Base-by-base conservation (phyloP, 176 grass and related monocot species). In the Aegilops bicornis region DNA sequence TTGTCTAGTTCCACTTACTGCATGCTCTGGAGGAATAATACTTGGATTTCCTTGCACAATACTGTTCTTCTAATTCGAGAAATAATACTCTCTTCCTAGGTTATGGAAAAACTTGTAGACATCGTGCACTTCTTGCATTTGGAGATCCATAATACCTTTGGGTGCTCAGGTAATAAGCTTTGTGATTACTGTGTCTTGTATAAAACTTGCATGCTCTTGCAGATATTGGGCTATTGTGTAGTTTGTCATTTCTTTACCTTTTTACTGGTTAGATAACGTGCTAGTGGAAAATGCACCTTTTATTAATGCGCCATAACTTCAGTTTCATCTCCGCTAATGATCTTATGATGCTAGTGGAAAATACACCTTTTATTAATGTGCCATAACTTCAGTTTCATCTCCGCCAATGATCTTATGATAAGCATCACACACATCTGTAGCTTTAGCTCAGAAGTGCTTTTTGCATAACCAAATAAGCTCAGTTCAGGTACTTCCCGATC, bases 121-220 rank as follows among this genome's bases (percentile, higher is more conserved):
- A 94, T 94, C 86, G 97, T 99, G 58, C 94, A 99, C 82, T 96
- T 92, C 80, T 94, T 99, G 78, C 93, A 96, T 92, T 85, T 96
- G 87, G 90, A 96, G 85, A 99, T 99, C 60, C 84, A 91, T 73
- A 85, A 83, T 76, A 79, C 90, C 70, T 96, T 99, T 88, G 92
- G 94, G 50, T 77, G 47, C 61, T 77, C 92, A 92, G 94, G 97
- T 99, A 94, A 68, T 84, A 84, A 84, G 84, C 29, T 87, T 86
- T 86, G 56, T 30, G 58, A 81, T 69, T 69, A 39, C 42, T 14
- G 72, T 84, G 66, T 84, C 47, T 78, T 69, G 12, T 80, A 63
- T 85, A 50, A 39, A 42, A 24, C 2, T n/a, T 84, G 30, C 19
- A 47, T 65, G 25, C 27, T 92, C 64, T 79, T 66, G 65, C 48